phyloP scores from a whole-genome alignment of 345 rosid genomes.

The Murraya paniculata region DNA sequence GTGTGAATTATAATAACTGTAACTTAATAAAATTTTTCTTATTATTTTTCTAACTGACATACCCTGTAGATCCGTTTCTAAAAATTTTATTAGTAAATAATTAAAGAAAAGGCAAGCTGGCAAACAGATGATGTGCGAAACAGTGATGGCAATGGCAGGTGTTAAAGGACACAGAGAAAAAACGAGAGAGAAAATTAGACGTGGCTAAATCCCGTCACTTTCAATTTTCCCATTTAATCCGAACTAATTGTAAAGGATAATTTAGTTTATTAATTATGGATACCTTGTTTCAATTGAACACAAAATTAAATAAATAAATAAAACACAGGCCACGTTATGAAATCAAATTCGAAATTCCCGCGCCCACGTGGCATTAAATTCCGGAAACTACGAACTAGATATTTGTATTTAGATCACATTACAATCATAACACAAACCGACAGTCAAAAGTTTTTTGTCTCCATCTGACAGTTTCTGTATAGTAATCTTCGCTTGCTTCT shows the following conservation, averaged over 20 bases:
- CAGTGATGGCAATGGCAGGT: not conserved
- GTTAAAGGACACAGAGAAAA: no score
- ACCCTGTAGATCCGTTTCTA: no score
- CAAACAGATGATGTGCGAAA: not conserved
- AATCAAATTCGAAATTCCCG: not conserved
- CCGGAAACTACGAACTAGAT: not conserved
- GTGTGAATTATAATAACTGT: no score
- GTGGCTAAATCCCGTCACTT: no score
- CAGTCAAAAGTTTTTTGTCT: not conserved
- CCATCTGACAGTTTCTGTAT: not conserved
- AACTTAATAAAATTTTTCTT: no score
- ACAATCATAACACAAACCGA: not conserved
- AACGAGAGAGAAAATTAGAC: no score
- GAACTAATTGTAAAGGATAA: no score
- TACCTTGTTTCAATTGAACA: not conserved
- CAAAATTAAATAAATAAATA: no score
- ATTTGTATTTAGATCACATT: not conserved
- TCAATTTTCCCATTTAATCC: no score
- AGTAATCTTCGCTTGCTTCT: not conserved
- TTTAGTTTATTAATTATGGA: no score
- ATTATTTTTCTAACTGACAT: no score
- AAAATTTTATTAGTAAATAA: no score
- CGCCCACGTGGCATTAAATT: not conserved
- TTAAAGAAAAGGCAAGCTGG: not conserved
- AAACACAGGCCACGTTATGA: not conserved